These are phyloP conservation scores for Neurospora sp. DNA, from an alignment of 495 filamentous ascomycete species.

Conservation along the genomic window DNA sequence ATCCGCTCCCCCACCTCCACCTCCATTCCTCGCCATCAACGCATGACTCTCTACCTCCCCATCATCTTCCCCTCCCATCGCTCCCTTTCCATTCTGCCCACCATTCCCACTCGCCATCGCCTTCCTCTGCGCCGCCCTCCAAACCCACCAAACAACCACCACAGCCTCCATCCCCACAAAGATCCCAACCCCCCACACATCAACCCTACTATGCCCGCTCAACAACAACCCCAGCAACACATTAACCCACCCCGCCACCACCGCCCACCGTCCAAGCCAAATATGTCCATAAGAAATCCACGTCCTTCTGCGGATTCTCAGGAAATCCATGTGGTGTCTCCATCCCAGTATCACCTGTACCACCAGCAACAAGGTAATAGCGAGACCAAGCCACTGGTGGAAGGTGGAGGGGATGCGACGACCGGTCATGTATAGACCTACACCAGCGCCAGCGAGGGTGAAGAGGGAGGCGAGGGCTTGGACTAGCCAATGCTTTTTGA, in stretches of 20 bases:
- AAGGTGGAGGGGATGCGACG: constrained; percentile 5
- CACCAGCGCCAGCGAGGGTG: constrained; percentile 8
- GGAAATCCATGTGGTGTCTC: constrained; percentile 21
- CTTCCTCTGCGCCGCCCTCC: constrained; percentile 1
- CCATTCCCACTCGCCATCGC: not conserved
- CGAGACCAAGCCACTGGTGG: constrained; percentile 16
- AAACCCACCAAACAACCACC: constrained; percentile 8
- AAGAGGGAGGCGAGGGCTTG: constrained; percentile 9
- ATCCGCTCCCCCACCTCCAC: not conserved
- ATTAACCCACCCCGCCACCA: constrained; percentile 18
- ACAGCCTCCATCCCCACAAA: constrained; percentile 8
- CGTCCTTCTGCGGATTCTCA: constrained; percentile 13
- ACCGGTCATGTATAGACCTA: constrained; percentile 10
- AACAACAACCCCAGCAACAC: constrained; percentile 11
- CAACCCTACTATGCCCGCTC: constrained; percentile 2
- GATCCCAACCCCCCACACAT: not conserved
- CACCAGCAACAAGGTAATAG: constrained; percentile 1
- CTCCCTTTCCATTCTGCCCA: not conserved
- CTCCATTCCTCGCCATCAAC: not conserved
- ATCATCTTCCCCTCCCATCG: not conserved
- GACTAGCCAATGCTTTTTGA: constrained; percentile 18
- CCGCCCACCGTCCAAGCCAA: constrained; percentile 13
- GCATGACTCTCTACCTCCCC: constrained; percentile 4
- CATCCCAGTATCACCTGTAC: constrained; percentile 20
- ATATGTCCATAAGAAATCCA: constrained; percentile 20